Base-by-base conservation (phyloP, 805 yeast genomes). In the Priceomyces medius region DNA sequence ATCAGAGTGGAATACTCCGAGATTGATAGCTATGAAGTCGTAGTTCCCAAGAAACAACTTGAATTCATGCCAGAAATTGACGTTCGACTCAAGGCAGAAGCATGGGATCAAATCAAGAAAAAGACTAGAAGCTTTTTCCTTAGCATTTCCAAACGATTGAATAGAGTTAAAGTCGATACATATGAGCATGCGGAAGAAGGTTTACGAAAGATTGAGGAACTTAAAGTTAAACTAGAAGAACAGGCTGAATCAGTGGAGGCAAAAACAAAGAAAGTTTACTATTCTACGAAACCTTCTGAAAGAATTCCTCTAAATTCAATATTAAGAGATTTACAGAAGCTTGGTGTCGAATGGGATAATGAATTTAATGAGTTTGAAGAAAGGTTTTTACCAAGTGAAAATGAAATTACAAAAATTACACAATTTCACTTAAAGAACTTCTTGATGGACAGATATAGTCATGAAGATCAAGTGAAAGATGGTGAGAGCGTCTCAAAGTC, bases 331-430 rank as follows among this genome's bases (percentile, higher is more conserved):
- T 70, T 91, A 13, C 97, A 91, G 54, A 89, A 85, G 42, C 65
- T 82, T 20, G 90, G 95, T 2, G 89, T 88, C 17, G 77, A 72
- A 31, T 93, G 98, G 98, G 96, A 91, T 61, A 53, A 63, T 17
- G 95, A 84, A 43, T 89, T 93, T 53, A 74, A 79, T 27, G 85
- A 79, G 6, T 91, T 93, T 64, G 97, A 87, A 45, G 74, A 75
- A 33, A 73, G 74, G 16, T 93, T 77, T 56, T 74, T 91, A 45
- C 98, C 98, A 1, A 81, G 95, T 7, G 98, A 93, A 59, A 87
- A 83, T 54, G 99, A 93, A 72, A 86, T 93, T 50, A 82, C 95
- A 4, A 74, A 88, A 47, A 86, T 93, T 33, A 90, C 99, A 1
- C 85, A 96, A 3, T 83, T 83, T 51, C 98, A 91, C 56, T 67